Evolutionary conservation across 2,329 filamentous ascomycete species (phyloP).

Genomic region (Aspergillus sp.): DNA sequence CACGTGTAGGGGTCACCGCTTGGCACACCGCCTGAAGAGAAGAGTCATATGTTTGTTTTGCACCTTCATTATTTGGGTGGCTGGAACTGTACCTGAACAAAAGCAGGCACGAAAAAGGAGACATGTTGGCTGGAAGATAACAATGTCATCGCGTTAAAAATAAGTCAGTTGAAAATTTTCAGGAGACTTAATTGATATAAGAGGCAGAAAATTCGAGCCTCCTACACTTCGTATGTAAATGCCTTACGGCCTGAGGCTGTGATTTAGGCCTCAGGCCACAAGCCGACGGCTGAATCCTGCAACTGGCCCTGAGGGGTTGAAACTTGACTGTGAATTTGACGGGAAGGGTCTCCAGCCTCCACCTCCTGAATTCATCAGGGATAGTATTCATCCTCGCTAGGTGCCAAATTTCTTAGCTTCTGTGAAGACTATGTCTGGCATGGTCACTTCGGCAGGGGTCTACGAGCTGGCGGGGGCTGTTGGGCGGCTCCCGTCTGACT

Average conservation of each 20-base stretch:
- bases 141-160: background rate
- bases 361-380: background rate
- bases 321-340: background rate
- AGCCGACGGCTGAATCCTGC: background rate
- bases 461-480: background rate
- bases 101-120: background rate
- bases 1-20: constrained; percentile 23
- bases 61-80: background rate
- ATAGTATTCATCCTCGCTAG: background rate
- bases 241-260: background rate
- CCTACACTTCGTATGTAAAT: background rate
- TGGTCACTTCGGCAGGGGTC: background rate
- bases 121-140: background rate
- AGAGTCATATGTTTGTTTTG: constrained; percentile 8
- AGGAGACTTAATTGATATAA: background rate
- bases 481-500: background rate
- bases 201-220: background rate
- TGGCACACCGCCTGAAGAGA: constrained; percentile 16
- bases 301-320: background rate
- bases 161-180: background rate
- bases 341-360: too few species aligned
- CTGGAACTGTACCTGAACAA: background rate
- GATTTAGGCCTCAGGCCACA: background rate
- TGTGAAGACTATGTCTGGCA: background rate
- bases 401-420: background rate